phyloP scores from a whole-genome alignment of 2,329 filamentous ascomycete species.

The Colletotrichum australisinense region DNA sequence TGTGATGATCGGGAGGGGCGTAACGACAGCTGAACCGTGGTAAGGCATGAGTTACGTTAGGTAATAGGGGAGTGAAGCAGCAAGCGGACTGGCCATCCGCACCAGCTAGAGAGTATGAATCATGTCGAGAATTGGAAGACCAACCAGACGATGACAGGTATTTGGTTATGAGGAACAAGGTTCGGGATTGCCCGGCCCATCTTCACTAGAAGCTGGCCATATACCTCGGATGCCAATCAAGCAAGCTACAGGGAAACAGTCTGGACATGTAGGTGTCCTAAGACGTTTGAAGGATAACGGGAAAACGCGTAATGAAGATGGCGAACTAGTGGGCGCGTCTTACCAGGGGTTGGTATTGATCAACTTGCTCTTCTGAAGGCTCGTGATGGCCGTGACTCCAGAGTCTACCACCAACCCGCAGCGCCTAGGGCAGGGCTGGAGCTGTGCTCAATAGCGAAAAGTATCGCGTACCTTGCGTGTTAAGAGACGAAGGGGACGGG shows the following conservation, averaged over 20 bases:
- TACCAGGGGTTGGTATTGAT: constrained; percentile 21
- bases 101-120: constrained; percentile 7
- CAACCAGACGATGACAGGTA: neutral
- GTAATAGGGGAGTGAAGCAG: neutral
- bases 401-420: neutral
- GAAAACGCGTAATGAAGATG: neutral
- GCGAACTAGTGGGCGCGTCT: constrained; percentile 22
- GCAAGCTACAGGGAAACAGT: neutral
- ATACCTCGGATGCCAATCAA: constrained; percentile 24
- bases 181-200: constrained; percentile 18
- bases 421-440: constrained; percentile 22
- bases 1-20: constrained; percentile 19
- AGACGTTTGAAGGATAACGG: neutral
- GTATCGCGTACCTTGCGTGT: constrained; percentile 18
- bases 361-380: constrained; percentile 12
- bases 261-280: constrained; percentile 1
- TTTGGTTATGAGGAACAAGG: constrained; percentile 19
- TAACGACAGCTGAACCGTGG: neutral
- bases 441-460: constrained; percentile 20
- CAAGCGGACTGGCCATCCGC: constrained; percentile 4
- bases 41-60: constrained; percentile 11
- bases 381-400: constrained; percentile 17
- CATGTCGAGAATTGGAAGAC: constrained; percentile 2
- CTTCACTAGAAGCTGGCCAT: constrained; percentile 29
- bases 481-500: constrained; percentile 19